Percentiles rank a stretch among this genome's conserved stretches.
phyloP scores from a whole-genome alignment of 1,284 basidiomycete species.

The Phlebopus sp. region DNA sequence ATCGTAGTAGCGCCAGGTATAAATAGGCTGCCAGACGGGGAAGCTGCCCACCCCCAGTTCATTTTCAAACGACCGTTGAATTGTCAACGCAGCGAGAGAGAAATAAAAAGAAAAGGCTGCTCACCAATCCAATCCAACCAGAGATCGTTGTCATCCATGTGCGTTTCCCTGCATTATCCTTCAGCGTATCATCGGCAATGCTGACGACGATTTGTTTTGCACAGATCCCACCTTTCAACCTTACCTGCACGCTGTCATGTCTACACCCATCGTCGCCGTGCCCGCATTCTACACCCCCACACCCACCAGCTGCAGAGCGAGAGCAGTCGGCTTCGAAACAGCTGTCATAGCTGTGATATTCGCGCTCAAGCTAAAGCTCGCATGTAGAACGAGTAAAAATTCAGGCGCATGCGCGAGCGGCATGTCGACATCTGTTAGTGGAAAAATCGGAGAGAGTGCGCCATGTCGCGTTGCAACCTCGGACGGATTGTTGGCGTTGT shows the following conservation, averaged over 20 bases:
- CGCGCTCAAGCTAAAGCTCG: slow-evolving; percentile 23
- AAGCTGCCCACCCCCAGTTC: too few relatives aligned
- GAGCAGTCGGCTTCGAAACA: slow-evolving; percentile 23
- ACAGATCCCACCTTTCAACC: neutral
- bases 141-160: too few relatives aligned
- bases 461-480: slow-evolving; percentile 1
- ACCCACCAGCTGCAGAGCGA: slow-evolving; percentile 1
- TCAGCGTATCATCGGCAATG: neutral
- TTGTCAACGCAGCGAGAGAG: too few relatives aligned
- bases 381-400: slow-evolving; percentile 13
- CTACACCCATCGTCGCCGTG: neutral
- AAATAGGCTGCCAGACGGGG: too few relatives aligned
- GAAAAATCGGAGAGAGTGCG: neutral
- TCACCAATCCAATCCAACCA: too few relatives aligned
- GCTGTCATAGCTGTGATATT: slow-evolving; percentile 23
- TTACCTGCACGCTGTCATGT: slow-evolving; percentile 3
- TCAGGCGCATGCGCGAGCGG: slow-evolving; percentile 3
- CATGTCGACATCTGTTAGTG: slow-evolving; percentile 5
- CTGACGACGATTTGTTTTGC: slow-evolving; percentile 9
- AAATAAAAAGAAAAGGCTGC: too few relatives aligned
- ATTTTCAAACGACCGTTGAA: too few relatives aligned
- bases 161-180: too few relatives aligned
- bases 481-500: slow-evolving; percentile 2
- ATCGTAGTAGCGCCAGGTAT: too few relatives aligned
- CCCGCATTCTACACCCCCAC: neutral